These are phyloP conservation scores for Pythium inflatum DNA, from an alignment of 352 stramenopile genomes.

Conservation along the genomic window DNA sequence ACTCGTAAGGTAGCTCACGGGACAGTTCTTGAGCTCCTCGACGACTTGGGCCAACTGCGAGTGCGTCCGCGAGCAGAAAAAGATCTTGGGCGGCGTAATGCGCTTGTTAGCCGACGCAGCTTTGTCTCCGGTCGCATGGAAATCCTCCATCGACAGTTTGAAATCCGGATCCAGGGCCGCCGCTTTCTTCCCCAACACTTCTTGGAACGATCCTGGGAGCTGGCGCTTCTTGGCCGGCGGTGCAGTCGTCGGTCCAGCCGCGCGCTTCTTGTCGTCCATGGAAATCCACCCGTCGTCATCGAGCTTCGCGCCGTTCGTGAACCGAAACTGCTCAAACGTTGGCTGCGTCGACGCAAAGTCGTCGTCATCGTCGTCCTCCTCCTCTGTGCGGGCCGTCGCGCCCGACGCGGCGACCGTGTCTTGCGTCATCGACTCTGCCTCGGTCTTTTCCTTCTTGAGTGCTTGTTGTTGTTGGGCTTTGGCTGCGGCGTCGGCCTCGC, in stretches of 20 bases:
- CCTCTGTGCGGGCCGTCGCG: too few relatives aligned
- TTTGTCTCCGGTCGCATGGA: conserved; percentile 24
- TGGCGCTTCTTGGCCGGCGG: conserved; percentile 30
- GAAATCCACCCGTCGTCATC: conserved; percentile 45
- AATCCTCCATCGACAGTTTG: conserved; percentile 27
- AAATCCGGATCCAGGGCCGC: conserved; percentile 3
- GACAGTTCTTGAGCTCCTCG: conserved; percentile 80
- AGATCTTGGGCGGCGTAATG: conserved; percentile 68
- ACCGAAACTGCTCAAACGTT: conserved; percentile 48
- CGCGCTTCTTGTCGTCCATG: conserved; percentile 48
- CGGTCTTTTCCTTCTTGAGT: not conserved
- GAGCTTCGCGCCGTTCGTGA: conserved; percentile 24
- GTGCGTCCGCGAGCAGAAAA: conserved; percentile 89
- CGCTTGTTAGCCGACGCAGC: conserved; percentile 15
- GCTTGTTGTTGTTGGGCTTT: not conserved
- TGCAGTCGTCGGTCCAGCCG: not conserved
- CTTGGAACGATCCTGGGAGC: conserved; percentile 37
- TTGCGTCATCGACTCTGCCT: too few relatives aligned
- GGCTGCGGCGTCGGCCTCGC: not conserved
- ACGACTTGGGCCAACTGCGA: conserved; percentile 85
- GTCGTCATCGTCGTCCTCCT: conserved; percentile 33
- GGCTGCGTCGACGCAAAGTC: conserved; percentile 49
- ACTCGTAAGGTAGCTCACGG: conserved; percentile 57
- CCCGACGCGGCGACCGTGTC: too few relatives aligned
- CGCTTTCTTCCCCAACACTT: not conserved